Evolutionary conservation across 805 yeast genomes (phyloP), one percentile per base, ranked within the genome.

Genomic region (Monosporozyma servazzii): DNA sequence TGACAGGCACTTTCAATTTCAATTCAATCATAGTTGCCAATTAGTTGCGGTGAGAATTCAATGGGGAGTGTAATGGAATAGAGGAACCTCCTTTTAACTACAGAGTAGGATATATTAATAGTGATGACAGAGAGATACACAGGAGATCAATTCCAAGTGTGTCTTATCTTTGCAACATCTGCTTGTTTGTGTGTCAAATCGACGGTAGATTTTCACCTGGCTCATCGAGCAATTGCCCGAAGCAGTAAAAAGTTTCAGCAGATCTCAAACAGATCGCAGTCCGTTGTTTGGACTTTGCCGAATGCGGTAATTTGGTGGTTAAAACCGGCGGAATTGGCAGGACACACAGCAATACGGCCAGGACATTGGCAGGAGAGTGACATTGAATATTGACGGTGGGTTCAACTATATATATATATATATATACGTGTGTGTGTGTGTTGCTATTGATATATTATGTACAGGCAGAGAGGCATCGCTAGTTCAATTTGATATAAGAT

Each of bases 401-500:
- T 20, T 29, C 18, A 46, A 49, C 49, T 49, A 27, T 47, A 49
- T 36, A 23, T 47, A 20, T 31, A 40, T n/a, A 42, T 36, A 33
- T 20, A 18, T 37, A 37, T 37, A 17, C 15, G 6, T 15, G 1
- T 17, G 37, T 11, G 5, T 13, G 4, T 33, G 5, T 33, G 5
- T 36, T 41, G 23, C 10, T 48, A 20, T 25, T 25, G 27, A 25
- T 25, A 25, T 25, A 25, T 25, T 31, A 33, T 52, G 15, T 45
- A 45, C 40, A 45, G 7, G 48, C 10, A 30, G 11, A 40, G 11
- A 13, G 10, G 46, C 5, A 5, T 2, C 5, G 18, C 59, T 51
- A 71, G 56, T 64, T 71, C 52, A 76, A 61, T 61, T 73, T 78
- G 57, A 85, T 75, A 67, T 81, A 86, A 49, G 96, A 83, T 80